These are phyloP conservation scores for Exutisphaerella laricina DNA, from an alignment of 2,329 filamentous ascomycete species.

Conservation along the genomic window DNA sequence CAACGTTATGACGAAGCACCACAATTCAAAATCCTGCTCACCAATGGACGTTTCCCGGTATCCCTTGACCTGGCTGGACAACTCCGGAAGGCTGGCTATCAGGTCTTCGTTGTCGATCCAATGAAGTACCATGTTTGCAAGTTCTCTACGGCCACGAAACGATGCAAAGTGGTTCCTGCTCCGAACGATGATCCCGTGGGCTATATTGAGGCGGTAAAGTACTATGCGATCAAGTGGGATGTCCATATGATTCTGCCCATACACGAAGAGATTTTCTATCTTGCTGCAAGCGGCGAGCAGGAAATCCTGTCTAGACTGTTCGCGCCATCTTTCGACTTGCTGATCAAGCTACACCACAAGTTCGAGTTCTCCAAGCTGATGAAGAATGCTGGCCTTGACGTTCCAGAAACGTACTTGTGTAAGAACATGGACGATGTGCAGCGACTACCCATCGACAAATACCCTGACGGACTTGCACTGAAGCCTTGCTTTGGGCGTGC, in stretches of 20 bases:
- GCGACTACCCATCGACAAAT: slow-evolving; percentile 16
- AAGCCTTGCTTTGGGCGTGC: slow-evolving; percentile 31
- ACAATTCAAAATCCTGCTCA: slow-evolving; percentile 12
- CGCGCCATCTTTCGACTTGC: slow-evolving; percentile 25
- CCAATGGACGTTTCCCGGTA: slow-evolving; percentile 21
- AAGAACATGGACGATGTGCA: slow-evolving; percentile 20
- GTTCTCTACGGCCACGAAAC: slow-evolving; percentile 11
- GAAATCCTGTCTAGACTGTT: slow-evolving; percentile 27
- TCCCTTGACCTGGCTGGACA: slow-evolving; percentile 20
- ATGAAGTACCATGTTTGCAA: slow-evolving; percentile 18
- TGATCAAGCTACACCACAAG: slow-evolving; percentile 31
- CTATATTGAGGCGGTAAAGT: slow-evolving; percentile 18
- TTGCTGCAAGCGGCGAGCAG: slow-evolving; percentile 24
- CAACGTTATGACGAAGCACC: not conserved
- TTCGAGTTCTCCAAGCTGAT: slow-evolving; percentile 28
- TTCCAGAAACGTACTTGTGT: slow-evolving; percentile 26
- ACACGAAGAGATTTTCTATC: slow-evolving; percentile 32
- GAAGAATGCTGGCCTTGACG: slow-evolving; percentile 20
- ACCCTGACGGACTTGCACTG: slow-evolving; percentile 24
- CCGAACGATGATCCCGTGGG: slow-evolving; percentile 14
- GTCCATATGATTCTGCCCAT: slow-evolving; percentile 26
- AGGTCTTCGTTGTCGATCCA: slow-evolving; percentile 18
- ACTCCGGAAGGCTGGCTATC: slow-evolving; percentile 14
- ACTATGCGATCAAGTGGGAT: slow-evolving; percentile 13
- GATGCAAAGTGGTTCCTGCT: slow-evolving; percentile 15